phyloP scores from a whole-genome alignment of 2,329 filamentous ascomycete species.

The Sporothrix variecibatus region DNA sequence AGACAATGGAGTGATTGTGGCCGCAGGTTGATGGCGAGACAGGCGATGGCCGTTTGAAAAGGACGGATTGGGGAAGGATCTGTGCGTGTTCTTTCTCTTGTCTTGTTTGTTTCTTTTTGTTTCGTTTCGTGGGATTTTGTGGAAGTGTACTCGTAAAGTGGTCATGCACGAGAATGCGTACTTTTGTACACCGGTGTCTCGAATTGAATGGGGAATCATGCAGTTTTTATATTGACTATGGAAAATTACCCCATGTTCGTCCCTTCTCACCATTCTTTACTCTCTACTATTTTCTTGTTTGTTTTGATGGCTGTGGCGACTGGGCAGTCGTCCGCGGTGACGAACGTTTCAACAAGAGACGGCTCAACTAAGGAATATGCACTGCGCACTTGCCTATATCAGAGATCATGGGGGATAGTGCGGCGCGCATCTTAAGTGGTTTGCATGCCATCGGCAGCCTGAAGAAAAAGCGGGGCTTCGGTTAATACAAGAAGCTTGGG shows the following conservation, averaged over 20 bases:
- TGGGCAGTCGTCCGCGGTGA: constrained; percentile 19
- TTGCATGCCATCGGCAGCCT: constrained; percentile 17
- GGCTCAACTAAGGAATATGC: background rate
- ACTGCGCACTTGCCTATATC: constrained; percentile 5
- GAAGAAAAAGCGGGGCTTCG: constrained; percentile 15
- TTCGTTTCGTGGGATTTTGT: constrained; percentile 1
- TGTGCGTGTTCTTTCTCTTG: background rate
- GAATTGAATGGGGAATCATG: background rate
- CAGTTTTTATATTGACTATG: constrained; percentile 5
- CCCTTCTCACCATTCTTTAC: background rate
- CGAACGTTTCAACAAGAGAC: background rate
- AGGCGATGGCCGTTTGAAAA: background rate
- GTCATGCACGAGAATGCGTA: background rate
- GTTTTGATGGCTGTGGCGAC: constrained; percentile 18
- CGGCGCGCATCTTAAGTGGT: constrained; percentile 19
- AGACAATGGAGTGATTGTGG: constrained; percentile 16
- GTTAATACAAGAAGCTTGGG: background rate
- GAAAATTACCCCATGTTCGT: background rate
- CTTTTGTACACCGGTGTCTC: background rate
- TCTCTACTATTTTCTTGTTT: background rate
- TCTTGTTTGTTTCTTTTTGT: background rate
- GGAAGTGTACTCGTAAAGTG: background rate
- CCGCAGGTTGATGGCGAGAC: background rate
- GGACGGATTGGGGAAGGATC: constrained; percentile 13
- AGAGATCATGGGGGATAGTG: constrained; percentile 16